Evolutionary conservation across 163 green algal genomes (phyloP).

Genomic region (Scenedesmus sp.): DNA sequence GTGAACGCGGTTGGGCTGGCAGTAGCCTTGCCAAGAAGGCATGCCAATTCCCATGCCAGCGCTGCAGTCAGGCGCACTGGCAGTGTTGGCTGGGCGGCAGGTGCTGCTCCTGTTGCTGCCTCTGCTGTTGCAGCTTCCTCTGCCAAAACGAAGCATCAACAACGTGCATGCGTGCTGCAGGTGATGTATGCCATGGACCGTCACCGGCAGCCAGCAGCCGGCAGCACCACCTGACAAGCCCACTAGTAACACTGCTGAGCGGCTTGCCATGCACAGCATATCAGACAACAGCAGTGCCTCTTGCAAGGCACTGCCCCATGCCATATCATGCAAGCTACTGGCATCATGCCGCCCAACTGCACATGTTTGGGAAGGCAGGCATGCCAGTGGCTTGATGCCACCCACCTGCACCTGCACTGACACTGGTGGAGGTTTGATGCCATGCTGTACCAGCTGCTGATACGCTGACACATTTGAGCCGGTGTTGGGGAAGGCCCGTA

Average conservation of each 20-base stretch:
- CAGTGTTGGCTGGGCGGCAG: neutral
- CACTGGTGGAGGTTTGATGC: neutral
- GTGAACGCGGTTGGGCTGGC: too few relatives aligned
- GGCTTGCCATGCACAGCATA: neutral
- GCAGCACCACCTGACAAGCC: neutral
- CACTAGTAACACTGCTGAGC: neutral
- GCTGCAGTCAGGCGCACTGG: neutral
- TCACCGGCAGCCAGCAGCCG: neutral
- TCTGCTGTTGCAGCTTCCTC: too few relatives aligned
- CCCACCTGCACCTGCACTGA: neutral
- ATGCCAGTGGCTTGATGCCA: neutral
- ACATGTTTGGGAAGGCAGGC: too few relatives aligned
- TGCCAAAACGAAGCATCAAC: neutral
- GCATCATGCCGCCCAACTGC: too few relatives aligned
- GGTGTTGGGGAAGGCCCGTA: neutral
- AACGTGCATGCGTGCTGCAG: neutral
- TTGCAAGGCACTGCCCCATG: too few relatives aligned
- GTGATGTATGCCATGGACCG: neutral
- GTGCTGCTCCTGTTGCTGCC: neutral
- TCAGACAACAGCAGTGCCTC: too few relatives aligned
- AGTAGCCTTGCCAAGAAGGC: too few relatives aligned
- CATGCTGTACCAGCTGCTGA: conserved; percentile 21
- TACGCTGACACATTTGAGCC: conserved; percentile 26
- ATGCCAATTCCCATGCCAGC: too few relatives aligned
- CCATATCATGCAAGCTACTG: too few relatives aligned